phyloP scores from a whole-genome alignment of 108 stramenopile genomes.

The Skeletonema menzelii region DNA sequence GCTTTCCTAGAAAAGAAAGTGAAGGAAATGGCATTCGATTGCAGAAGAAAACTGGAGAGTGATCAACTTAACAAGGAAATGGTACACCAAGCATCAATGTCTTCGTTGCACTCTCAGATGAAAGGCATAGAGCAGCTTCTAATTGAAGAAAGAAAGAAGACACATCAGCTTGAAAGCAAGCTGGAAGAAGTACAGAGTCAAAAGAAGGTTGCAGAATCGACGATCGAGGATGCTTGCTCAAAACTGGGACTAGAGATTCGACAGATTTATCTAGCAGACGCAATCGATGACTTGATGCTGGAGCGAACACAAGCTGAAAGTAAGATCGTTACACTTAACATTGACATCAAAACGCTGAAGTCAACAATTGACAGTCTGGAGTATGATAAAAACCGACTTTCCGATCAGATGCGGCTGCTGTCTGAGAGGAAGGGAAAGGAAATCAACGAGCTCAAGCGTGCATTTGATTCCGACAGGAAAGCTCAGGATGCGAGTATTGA shows the following conservation, averaged over 20 bases:
- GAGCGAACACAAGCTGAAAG: constrained; percentile 21
- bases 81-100: constrained; percentile 25
- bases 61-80: constrained; percentile 26
- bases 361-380: constrained; percentile 11
- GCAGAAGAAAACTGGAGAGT: constrained; percentile 19
- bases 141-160: constrained; percentile 15
- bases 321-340: constrained; percentile 15
- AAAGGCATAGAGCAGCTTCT: constrained; percentile 23
- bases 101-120: constrained; percentile 5
- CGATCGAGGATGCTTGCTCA: constrained; percentile 11
- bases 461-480: constrained; percentile 6
- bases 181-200: constrained; percentile 1
- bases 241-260: constrained; percentile 1
- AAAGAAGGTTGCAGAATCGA: background rate
- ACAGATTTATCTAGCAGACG: constrained; percentile 9
- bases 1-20: constrained; percentile 12
- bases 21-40: constrained; percentile 6
- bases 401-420: background rate
- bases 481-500: constrained; percentile 13
- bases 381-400: constrained; percentile 15
- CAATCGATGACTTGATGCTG: constrained; percentile 22
- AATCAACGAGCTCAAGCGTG: constrained; percentile 6
- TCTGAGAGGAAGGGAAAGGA: constrained; percentile 2
- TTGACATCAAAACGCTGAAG: constrained; percentile 20
- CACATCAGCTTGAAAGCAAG: constrained; percentile 10